Percentiles rank a stretch among this genome's conserved stretches.
phyloP scores from a whole-genome alignment of 148 eudicot species.

The Fagopyrum homotropicum region DNA sequence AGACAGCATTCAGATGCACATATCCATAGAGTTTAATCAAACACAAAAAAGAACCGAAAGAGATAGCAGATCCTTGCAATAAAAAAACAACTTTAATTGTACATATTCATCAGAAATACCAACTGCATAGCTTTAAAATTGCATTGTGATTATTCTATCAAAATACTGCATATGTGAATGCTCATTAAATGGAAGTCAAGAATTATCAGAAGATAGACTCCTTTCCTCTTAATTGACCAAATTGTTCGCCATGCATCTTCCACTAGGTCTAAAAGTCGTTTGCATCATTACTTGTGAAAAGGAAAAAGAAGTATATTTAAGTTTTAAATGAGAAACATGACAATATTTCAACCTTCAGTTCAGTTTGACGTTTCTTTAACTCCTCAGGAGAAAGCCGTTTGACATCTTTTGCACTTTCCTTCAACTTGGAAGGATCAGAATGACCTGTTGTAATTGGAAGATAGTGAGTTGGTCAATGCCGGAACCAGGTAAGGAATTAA shows the following conservation, averaged over 20 bases:
- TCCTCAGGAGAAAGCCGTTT: constrained; percentile 60
- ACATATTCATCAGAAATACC: no score
- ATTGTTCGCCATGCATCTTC: neutral
- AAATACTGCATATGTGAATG: neutral
- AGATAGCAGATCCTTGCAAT: no score
- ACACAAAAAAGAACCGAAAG: no score
- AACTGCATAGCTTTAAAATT: no score
- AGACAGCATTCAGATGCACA: no score
- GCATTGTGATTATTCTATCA: no score
- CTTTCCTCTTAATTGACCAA: neutral
- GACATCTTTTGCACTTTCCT: constrained; percentile 52
- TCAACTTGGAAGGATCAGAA: constrained; percentile 80
- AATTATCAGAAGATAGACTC: neutral
- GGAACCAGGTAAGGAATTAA: neutral
- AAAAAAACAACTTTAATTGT: no score
- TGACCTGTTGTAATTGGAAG: constrained; percentile 43
- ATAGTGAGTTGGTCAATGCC: neutral
- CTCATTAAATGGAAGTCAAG: neutral
- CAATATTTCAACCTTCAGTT: constrained; percentile 52
- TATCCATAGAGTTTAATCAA: no score
- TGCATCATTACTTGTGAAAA: neutral
- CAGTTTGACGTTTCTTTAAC: constrained; percentile 60
- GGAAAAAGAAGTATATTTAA: neutral
- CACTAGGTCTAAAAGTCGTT: neutral
- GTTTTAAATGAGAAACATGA: neutral